Base-by-base conservation (phyloP, 768 basidiomycete species). In the Boletus sp. region DNA sequence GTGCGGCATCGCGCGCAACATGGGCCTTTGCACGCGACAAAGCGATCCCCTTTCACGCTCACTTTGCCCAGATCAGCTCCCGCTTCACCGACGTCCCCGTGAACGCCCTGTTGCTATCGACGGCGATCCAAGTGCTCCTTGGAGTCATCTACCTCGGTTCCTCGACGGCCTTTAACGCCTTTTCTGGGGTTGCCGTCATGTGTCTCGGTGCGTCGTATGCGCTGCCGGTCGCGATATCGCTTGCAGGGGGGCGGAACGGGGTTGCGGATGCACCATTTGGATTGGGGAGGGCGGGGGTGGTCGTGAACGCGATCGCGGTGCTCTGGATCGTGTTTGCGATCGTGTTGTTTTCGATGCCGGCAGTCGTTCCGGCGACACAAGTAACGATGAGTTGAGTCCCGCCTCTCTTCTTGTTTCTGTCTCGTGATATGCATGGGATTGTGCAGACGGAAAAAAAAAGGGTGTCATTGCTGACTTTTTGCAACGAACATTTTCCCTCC, bases 11-110 rank as follows among this genome's bases (percentile, higher is more conserved):
- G 13, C 80, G 85, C 17, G 80, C 82, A 30, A 86, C 85, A 3
- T 87, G 85, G 86, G 82, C 82, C 43, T 87, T 88, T 65, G 81
- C 84, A 0, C 77, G 86, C 3, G 86, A 87, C 70, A 77, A 77
- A 55, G 86, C 82, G 1, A 81, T 87, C 39, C 86, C 84, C 2
- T 76, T 80, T 41, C 75, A 79, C 34, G 46, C 54, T 11, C 61
- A 73, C 53, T 85, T 85, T 71, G 69, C 78, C 7, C 71, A 70
- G 46, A 74, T 87, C 62, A 72, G 74, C 39, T 65, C 69, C 8
- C 58, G 66, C 37, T 55, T 73, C 9, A 63, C 71, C 29, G 79
- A 79, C 58, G 77, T 85, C 5, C 85, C 85, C 0, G 70, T 84
- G 39, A 81, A 84, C 58, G 83, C 84, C 0, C 77, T 85, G 54